Evolutionary conservation across 2,329 filamentous ascomycete genomes (phyloP).

Genomic region (Penicillium rolfsii): DNA sequence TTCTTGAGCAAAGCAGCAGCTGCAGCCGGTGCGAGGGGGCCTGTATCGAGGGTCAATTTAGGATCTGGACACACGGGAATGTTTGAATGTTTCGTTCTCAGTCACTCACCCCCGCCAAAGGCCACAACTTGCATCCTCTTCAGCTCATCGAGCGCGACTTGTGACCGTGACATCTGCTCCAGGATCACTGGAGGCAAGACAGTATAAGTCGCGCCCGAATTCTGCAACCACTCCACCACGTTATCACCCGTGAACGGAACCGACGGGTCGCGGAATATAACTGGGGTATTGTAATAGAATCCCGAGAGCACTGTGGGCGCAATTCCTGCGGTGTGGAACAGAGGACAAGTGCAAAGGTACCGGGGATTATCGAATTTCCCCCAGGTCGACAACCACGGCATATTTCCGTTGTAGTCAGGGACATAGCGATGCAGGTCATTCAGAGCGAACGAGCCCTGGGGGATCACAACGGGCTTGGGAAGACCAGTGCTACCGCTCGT

Average conservation of each 20-base stretch:
- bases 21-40: not conserved
- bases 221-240: constrained; percentile 14
- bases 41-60: not conserved
- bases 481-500: constrained; percentile 14
- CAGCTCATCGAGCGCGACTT: constrained; percentile 9
- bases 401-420: not conserved
- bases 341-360: constrained; percentile 5
- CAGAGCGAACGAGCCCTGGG: constrained; percentile 6
- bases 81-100: not conserved
- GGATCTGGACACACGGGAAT: not conserved
- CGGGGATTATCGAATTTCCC: constrained; percentile 10
- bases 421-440: constrained; percentile 5
- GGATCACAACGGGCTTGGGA: constrained; percentile 15
- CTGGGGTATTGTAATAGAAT: constrained; percentile 10
- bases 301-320: constrained; percentile 3
- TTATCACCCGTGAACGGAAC: constrained; percentile 12
- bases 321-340: constrained; percentile 9
- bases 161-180: constrained; percentile 14
- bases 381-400: constrained; percentile 13
- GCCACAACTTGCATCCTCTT: constrained; percentile 11
- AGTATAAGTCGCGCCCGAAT: constrained; percentile 6
- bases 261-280: constrained; percentile 12
- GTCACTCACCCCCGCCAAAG: constrained; percentile 13
- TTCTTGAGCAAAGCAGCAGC: not conserved
- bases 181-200: constrained; percentile 11